Evolutionary conservation across 2,329 filamentous ascomycete species (phyloP), one percentile per base, ranked within the genome.

Genomic region (Pseudogymnoascus sp.): DNA sequence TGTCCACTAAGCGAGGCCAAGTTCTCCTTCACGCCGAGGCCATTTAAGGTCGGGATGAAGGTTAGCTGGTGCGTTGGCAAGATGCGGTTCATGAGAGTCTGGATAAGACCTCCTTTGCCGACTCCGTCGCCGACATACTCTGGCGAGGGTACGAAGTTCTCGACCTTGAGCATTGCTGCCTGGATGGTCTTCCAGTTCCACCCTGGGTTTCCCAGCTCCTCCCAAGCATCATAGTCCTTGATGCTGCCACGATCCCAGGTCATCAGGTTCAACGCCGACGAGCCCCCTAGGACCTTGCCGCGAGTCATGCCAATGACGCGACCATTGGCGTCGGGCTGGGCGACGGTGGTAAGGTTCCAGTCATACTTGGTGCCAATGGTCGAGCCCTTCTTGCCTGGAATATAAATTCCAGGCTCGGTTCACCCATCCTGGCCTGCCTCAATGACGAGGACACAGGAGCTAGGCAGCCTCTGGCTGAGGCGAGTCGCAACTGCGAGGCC

Each of bases 1-100:
- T 80, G 77, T 1, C 82, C 82, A 12, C 76, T 75, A 1, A 84
- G 73, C 7, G 79, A 81, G 60, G 80, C 73, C n/a, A 69, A 67
- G 62, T 79, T 79, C 4, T 69, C 65, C 2, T 70, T 61, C 7
- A 79, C 72, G 1, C 80, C 81, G 2, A 81, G 70, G 34, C 74
- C 76, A 42, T 78, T 76, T 42, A 83, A 70, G 0, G 80, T 77
- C 0, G 79, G 79, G 18, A 78, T 75, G 73, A 76, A 82, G 0
- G 73, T 68, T 8, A 73, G 65, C 66, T 80, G 77, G 31, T 80
- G 77, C 14, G 70, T 71, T 3, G 79, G 78, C 14, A 78, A 71
- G 59, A 77, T 71, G 2, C 78, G 75, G 66, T 79, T 81, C 66
- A 79, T 72, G 23, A 73, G 64, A 7, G 65, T 67, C 51, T 57